phyloP scores from a whole-genome alignment of 306 rosid genomes.

The Leucaena leucocephala region DNA sequence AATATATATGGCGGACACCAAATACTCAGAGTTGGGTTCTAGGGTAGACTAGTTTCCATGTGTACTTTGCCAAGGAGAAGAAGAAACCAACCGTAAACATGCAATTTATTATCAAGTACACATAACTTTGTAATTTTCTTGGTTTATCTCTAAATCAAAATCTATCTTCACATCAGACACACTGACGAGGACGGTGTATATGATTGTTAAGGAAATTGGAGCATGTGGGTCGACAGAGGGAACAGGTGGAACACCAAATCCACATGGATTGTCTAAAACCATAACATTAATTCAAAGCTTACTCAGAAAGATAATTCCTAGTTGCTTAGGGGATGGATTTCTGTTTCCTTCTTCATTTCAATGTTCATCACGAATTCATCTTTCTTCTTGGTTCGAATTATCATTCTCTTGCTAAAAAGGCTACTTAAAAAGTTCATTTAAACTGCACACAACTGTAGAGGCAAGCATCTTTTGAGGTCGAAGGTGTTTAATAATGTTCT shows the following conservation, averaged over 20 bases:
- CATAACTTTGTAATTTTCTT: not conserved
- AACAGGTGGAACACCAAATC: constrained; percentile 44
- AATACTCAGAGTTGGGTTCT: constrained; percentile 29
- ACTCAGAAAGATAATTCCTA: not conserved
- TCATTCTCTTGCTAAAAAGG: not conserved
- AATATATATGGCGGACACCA: constrained; percentile 13
- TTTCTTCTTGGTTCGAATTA: not conserved
- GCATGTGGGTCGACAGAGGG: constrained; percentile 51
- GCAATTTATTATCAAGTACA: not conserved
- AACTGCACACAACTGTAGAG: constrained; percentile 2
- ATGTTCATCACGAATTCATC: not conserved
- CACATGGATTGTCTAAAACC: constrained; percentile 58
- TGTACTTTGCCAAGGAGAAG: not conserved
- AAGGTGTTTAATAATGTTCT: not conserved
- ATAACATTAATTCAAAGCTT: constrained; percentile 10
- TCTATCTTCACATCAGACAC: not conserved
- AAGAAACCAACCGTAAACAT: not conserved
- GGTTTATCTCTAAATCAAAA: not conserved
- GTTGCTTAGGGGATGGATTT: constrained; percentile 7
- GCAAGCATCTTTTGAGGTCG: constrained; percentile 11
- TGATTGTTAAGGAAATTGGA: constrained; percentile 39
- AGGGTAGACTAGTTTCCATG: constrained; percentile 13
- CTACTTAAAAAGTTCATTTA: not conserved
- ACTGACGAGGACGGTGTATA: constrained; percentile 35
- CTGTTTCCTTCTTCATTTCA: not conserved